These are phyloP conservation scores for Termitomyces sp. DNA, from an alignment of 768 basidiomycete species.

Conservation along the genomic window DNA sequence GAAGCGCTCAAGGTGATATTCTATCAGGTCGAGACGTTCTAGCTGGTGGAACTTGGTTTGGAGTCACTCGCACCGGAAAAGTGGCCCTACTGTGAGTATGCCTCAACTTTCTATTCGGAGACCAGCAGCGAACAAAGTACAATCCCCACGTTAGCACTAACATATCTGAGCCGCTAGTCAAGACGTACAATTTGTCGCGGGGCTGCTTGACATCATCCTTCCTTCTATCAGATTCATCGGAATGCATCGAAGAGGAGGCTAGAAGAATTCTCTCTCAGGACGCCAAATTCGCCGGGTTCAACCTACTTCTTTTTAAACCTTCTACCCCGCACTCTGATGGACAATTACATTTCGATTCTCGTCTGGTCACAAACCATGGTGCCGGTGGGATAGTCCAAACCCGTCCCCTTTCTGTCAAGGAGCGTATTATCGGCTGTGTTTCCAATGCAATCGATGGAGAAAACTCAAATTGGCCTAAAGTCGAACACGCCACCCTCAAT, in stretches of 20 bases:
- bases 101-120: slow-evolving; percentile 5
- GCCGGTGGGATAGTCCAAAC: slow-evolving; percentile 54
- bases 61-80: slow-evolving; percentile 58
- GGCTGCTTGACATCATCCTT: slow-evolving; percentile 67
- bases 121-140: slow-evolving; percentile 13
- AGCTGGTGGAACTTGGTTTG: slow-evolving; percentile 84
- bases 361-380: slow-evolving; percentile 66
- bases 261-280: slow-evolving; percentile 41
- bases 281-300: slow-evolving; percentile 73
- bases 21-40: slow-evolving; percentile 71
- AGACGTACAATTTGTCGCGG: slow-evolving; percentile 51
- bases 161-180: slow-evolving; percentile 61
- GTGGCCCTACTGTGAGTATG: slow-evolving; percentile 65
- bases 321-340: slow-evolving; percentile 18
- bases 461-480: slow-evolving; percentile 69
- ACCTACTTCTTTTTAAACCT: slow-evolving; percentile 64
- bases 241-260: slow-evolving; percentile 45
- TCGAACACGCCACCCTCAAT: slow-evolving; percentile 47
- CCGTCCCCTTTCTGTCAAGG: slow-evolving; percentile 45
- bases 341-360: slow-evolving; percentile 43
- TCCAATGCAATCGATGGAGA: slow-evolving; percentile 74
- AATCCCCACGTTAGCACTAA: slow-evolving; percentile 59
- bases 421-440: slow-evolving; percentile 52
- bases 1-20: slow-evolving; percentile 30
- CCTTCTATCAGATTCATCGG: slow-evolving; percentile 47